Base-by-base conservation (phyloP, 306 rosid species). In the Vigna nakashimae region DNA sequence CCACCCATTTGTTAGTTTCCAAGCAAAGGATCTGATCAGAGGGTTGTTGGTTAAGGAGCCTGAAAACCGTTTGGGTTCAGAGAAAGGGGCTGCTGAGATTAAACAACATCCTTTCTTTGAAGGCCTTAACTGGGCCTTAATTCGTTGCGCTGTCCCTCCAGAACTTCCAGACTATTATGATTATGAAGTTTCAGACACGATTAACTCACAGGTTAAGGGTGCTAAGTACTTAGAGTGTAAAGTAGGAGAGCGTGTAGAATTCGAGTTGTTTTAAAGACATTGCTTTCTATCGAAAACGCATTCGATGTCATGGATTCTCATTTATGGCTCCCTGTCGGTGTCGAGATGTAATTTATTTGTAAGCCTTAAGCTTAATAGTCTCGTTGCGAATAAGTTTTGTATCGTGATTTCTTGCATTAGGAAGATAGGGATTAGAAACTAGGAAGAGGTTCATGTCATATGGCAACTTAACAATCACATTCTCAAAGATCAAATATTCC, bases 91-190 rank as follows among this genome's bases (percentile, higher is more conserved):
- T 0, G 93, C 94, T 38, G 97, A 91, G 86, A 91, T 91, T 48
- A 91, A 91, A 82, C 87, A 83, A 73, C 97, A 91, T 51, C 94
- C 92, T 3, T 91, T 91, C 85, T 91, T 91, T 0, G 94, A 91
- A 58, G 94, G 97, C 65, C 76, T 91, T 52, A 91, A 89, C 73
- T 91, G 97, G 97, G 97, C 97, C 20, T 78, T 89, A 66, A 91
- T 89, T 68, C 94, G 97, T 1, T 89, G 92, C 26, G 83, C 94
- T 34, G 38, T 65, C 77, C 97, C 97, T 2, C 97, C 97, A 1
- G 97, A 89, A 83, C 78, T 84, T 53, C 85, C 88, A 0, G 84
- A 77, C 66, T 83, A 80, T 50, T 86, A 72, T 24, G 92, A 92
- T 52, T 75, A 72, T 78, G 91, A 82, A 34, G 78, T 90, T 79